Conservation (phyloP, 73 alveolate genomes). For the Diophrys sp. region DNA sequence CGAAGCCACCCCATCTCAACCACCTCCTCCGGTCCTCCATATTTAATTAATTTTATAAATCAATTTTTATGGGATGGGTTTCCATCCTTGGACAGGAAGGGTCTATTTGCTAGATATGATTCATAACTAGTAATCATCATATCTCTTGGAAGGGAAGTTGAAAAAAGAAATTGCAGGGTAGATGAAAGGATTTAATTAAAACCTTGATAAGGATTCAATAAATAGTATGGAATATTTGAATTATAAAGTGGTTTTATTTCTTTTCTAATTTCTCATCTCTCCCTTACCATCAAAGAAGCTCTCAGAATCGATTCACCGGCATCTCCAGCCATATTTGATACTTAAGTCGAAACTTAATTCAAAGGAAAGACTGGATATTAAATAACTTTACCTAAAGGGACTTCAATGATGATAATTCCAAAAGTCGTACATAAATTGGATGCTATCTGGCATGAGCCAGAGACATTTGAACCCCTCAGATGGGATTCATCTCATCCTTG, state of each 20-base stretch:
- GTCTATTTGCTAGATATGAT: no score
- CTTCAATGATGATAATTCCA: neutral
- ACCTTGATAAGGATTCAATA: neutral
- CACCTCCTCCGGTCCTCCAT: no score
- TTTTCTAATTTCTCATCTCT: no score
- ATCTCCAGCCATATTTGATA: neutral
- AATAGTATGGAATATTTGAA: neutral
- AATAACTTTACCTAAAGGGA: neutral
- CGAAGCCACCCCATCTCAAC: no score
- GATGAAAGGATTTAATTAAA: neutral
- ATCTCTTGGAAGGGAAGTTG: neutral
- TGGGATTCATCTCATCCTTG: constrained; percentile 1
- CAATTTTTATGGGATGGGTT: no score
- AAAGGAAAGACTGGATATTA: neutral
- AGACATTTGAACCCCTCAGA: constrained; percentile 12
- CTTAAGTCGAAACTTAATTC: neutral
- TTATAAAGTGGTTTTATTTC: no score
- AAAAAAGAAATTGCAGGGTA: neutral
- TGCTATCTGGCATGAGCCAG: constrained; percentile 9
- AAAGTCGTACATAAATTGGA: neutral
- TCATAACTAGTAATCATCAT: no score
- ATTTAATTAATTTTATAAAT: no score
- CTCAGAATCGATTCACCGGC: neutral
- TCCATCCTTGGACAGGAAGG: no score
- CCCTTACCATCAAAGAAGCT: neutral